Base-by-base conservation (phyloP, 176 grass and related monocot species). In the Carex cristatella region DNA sequence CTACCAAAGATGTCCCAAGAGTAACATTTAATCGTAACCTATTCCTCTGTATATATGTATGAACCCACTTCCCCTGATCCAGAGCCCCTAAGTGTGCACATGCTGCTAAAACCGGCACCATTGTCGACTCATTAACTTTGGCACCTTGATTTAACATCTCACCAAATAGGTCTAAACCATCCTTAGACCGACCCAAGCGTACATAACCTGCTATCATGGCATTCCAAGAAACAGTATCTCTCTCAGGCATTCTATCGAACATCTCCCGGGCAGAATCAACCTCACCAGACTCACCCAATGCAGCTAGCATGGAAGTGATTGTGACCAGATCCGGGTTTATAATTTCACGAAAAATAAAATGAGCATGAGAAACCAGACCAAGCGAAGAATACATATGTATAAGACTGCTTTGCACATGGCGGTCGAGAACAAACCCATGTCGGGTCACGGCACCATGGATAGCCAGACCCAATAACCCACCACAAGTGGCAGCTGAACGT, bases 361-460 rank as follows among this genome's bases (percentile, higher is more conserved):
- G 86, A 28, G 80, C 78, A 66, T 73, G 72, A 10, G 65, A 30
- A 18, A 60, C 68, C 37, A 88, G 81, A 75, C 86, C 88, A 14
- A 90, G 72, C 28, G 85, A 87, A 27, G 88, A 90, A 88, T 97
- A 97, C 90, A 97, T 91, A 67, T 89, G 88, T 38, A 97, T 83
- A 58, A 87, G 85, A 3, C 85, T 82, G 84, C 90, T 94, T 81
- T 92, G 90, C 31, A 94, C 92, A 85, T 94, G 89, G n/a, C 48
- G 83, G 87, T 91, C 84, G 2, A 78, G 74, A 42, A 69, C 90
- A 73, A 91, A 87, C 46, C 94, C 92, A 30, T 55, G 68, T 51
- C 87, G 68, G 40, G 92, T 70, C 33, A 88, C 85, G 10, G 88
- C 87, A 14, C 73, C 87, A 63, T 97, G 90, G 38, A 90, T 89